phyloP scores from a whole-genome alignment of 2,329 filamentous ascomycete species.

The Paramyrothecium roridum region DNA sequence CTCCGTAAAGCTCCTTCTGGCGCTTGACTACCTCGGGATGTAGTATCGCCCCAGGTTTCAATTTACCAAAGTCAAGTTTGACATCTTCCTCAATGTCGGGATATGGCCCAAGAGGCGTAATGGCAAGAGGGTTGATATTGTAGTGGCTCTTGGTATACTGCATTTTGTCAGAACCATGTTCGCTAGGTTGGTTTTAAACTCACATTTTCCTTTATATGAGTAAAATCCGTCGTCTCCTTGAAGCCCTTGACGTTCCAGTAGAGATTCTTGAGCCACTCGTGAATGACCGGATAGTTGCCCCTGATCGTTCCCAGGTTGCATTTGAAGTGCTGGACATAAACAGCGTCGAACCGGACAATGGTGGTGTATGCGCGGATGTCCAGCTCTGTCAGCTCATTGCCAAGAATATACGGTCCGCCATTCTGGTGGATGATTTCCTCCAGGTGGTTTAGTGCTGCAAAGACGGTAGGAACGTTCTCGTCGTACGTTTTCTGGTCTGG shows the following conservation, averaged over 20 bases:
- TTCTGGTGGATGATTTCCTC: slow-evolving; percentile 50
- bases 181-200: not conserved
- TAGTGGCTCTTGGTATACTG: slow-evolving; percentile 22
- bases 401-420: slow-evolving; percentile 58
- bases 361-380: slow-evolving; percentile 67
- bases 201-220: slow-evolving; percentile 62
- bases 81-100: slow-evolving; percentile 17
- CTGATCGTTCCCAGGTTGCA: slow-evolving; percentile 63
- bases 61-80: slow-evolving; percentile 12
- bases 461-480: slow-evolving; percentile 56
- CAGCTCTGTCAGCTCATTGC: slow-evolving; percentile 61
- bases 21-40: slow-evolving; percentile 18
- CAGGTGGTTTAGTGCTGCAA: slow-evolving; percentile 61
- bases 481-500: slow-evolving; percentile 64
- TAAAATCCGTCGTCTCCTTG: slow-evolving; percentile 59
- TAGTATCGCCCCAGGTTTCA: slow-evolving; percentile 14
- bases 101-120: slow-evolving; percentile 21
- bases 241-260: slow-evolving; percentile 62
- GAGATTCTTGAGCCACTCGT: slow-evolving; percentile 64
- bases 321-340: slow-evolving; percentile 65
- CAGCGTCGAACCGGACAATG: slow-evolving; percentile 63
- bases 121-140: slow-evolving; percentile 20
- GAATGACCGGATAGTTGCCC: slow-evolving; percentile 62
- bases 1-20: slow-evolving; percentile 16
- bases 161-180: not conserved